Evolutionary conservation across 176 grass and related monocot genomes (phyloP).

Genomic region (Echinochloa phyllopogon): DNA sequence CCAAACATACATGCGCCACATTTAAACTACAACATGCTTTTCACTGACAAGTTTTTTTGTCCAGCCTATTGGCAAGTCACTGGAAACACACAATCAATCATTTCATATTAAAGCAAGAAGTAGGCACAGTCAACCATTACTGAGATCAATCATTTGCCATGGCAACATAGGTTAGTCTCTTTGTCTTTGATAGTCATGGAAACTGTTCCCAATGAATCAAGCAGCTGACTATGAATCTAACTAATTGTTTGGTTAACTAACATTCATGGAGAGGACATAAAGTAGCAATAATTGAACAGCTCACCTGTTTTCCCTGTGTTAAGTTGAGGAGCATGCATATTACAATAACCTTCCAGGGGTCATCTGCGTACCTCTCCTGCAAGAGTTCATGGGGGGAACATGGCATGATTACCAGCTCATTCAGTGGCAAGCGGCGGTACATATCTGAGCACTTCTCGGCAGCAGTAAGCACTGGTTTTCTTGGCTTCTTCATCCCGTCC

Average conservation of each 20-base stretch:
- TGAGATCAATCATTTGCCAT: conserved; percentile 5
- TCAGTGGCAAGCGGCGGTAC: conserved; percentile 33
- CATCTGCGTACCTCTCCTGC: conserved; percentile 50
- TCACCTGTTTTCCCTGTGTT: conserved; percentile 43
- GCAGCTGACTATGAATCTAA: not conserved
- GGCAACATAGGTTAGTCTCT: not conserved
- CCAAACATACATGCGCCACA: not conserved
- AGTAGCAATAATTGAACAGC: conserved; percentile 8
- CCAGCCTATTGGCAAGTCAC: not conserved
- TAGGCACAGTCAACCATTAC: not conserved
- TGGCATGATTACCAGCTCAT: conserved; percentile 33
- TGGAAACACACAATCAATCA: not conserved
- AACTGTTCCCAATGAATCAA: conserved; percentile 21
- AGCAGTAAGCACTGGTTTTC: not conserved
- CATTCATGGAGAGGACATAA: not conserved
- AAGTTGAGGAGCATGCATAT: conserved; percentile 52
- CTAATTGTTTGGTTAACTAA: conserved; percentile 2
- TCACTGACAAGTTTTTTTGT: not conserved
- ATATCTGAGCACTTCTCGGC: conserved; percentile 34
- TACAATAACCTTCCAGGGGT: conserved; percentile 57
- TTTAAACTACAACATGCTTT: conserved; percentile 19
- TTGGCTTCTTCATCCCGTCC: not conserved
- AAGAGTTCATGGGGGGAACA: conserved; percentile 40
- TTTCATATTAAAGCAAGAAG: conserved; percentile 11
- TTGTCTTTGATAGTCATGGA: not conserved